Evolutionary conservation across 2,329 filamentous ascomycete species (phyloP), one percentile per base, ranked within the genome.

Genomic region (Rhynchosporium graminicola): DNA sequence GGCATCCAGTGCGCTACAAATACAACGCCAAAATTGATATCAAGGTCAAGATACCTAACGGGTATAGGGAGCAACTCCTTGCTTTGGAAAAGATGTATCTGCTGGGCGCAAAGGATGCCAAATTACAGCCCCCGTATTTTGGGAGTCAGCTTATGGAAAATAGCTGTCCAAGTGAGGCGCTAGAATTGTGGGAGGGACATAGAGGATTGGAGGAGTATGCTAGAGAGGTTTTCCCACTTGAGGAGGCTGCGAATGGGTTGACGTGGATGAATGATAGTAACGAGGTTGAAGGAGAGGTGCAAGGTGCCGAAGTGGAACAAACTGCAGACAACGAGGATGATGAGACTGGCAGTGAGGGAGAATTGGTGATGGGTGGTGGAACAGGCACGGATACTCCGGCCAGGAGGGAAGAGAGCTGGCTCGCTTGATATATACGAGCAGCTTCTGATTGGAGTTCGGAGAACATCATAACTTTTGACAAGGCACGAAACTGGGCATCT

Each of bases 201-300:
- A 83, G 95, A 60, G 90, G 91, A 36, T 83, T 98, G 69, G 92
- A 97, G 74, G 95, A 98, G 76, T 99, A 98, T 75, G 94, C 94
- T 1, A 83, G 90, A 55, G 95, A 98, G 75, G 92, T 96, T 33
- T 98, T 98, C 71, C 91, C 92, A 0, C 83, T 97, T 12, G 95
- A 99, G 76, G 95, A 99, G 77, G 89, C 93, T 70, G 92, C 92
- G 38, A 98, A 98, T 74, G 94, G 94, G 4, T 79, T 95, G 72
- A 91, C 89, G 15, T 99, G 95, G 95, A 98, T 97, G 94, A 62
- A 74, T 73, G 66, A 72, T 65, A 73, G 69, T 40, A 76, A 74
- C 7, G 54, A 71, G 74, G 66, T 70, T 67, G 65, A 71, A 20
- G 67, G 65, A 3, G 65, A 62, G 42, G 65, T 50, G 29, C 64